These are phyloP conservation scores for Musa acuminata DNA, from an alignment of 176 grass and related monocot species.

Conservation along the genomic window DNA sequence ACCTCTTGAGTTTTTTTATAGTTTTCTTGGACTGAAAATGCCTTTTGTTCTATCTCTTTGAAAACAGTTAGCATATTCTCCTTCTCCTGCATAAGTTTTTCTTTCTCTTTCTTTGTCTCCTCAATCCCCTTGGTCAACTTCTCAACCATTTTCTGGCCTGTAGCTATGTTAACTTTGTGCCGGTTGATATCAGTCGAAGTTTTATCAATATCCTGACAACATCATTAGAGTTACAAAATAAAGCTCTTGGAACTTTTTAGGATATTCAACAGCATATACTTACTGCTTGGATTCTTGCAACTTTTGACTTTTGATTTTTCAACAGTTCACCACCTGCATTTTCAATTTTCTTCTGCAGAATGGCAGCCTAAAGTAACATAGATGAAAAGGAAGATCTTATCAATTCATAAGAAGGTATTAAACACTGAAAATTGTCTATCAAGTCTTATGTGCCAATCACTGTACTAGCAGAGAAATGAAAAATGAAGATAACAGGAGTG, in stretches of 20 bases:
- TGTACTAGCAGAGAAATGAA: not conserved
- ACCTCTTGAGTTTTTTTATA: conserved; percentile 89
- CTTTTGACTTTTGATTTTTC: conserved; percentile 91
- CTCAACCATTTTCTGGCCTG: conserved; percentile 63
- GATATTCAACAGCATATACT: conserved; percentile 20
- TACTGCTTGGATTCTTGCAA: conserved; percentile 69
- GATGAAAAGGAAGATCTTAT: not conserved
- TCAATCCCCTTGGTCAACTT: conserved; percentile 59
- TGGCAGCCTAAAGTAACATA: conserved; percentile 50
- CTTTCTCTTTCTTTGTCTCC: conserved; percentile 61
- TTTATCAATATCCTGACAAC: conserved; percentile 82
- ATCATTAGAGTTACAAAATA: not conserved
- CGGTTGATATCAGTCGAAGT: conserved; percentile 79
- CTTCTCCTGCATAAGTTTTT: conserved; percentile 44
- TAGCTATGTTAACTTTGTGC: conserved; percentile 69
- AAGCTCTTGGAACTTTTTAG: not conserved
- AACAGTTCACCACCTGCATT: conserved; percentile 72
- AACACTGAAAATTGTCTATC: not conserved
- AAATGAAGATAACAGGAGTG: too few relatives aligned
- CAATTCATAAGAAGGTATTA: not conserved
- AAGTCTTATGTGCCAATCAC: not conserved
- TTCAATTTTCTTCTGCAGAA: conserved; percentile 95
- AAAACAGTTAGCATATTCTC: conserved; percentile 49
- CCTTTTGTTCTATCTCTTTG: conserved; percentile 70
- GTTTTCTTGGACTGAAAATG: conserved; percentile 74